Evolutionary conservation across 2,329 filamentous ascomycete species (phyloP).

Genomic region (Penicillium sp.): DNA sequence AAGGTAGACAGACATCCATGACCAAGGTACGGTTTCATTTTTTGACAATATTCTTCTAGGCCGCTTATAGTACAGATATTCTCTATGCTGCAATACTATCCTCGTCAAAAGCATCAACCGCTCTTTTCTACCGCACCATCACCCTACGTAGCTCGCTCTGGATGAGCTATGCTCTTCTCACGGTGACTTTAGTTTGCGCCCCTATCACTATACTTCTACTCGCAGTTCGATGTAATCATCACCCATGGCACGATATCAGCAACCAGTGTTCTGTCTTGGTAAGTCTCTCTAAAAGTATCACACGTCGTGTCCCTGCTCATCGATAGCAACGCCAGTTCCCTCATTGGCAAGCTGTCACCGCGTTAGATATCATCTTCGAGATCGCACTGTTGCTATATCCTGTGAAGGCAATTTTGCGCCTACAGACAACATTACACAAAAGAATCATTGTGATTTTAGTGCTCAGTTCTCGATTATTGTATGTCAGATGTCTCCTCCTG

Average conservation of each 20-base stretch:
- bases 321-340: constrained; percentile 27
- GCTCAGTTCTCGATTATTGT: constrained; percentile 46
- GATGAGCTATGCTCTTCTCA: constrained; percentile 28
- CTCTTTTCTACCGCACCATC: constrained; percentile 32
- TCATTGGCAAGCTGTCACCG: constrained; percentile 42
- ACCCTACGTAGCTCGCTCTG: constrained; percentile 14
- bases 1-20: constrained; percentile 29
- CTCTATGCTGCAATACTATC: constrained; percentile 43
- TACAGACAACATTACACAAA: constrained; percentile 41
- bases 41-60: constrained; percentile 22
- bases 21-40: background rate
- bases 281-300: constrained; percentile 5
- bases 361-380: constrained; percentile 45
- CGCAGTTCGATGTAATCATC: constrained; percentile 36
- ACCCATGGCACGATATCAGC: constrained; percentile 38
- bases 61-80: constrained; percentile 42
- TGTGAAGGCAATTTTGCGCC: constrained; percentile 37
- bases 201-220: constrained; percentile 39
- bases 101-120: constrained; percentile 45
- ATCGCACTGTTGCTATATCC: constrained; percentile 39
- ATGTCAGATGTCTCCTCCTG: constrained; percentile 9
- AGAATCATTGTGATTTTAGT: constrained; percentile 43
- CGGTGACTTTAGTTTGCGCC: constrained; percentile 31
- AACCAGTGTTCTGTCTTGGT: constrained; percentile 35
- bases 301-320: background rate